Base-by-base conservation (phyloP, 768 basidiomycete genomes). In the Russula ochroleuca region DNA sequence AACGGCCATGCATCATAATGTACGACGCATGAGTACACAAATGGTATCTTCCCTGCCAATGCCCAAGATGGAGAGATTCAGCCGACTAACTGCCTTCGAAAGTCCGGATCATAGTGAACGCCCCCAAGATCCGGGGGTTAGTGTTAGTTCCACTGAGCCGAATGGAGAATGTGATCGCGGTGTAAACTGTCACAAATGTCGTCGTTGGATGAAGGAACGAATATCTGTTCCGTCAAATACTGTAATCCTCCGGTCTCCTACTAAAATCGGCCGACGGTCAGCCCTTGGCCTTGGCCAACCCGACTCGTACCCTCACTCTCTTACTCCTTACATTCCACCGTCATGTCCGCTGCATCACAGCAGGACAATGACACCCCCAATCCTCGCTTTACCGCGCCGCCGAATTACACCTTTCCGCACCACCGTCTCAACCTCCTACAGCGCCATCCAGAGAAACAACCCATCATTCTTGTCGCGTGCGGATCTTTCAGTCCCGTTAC, bases 401-500 rank as follows among this genome's bases (percentile, higher is more conserved):
- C 81, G 49, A 78, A 84, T 69, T 92, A 91, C 70, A 70, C 79
- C 28, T 90, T 92, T 68, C 83, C 86, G 23, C 80, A 80, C 56
- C 81, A 88, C 69, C 86, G 88, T 59, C 83, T 92, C 52, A 71
- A 76, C 62, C 78, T 75, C 38, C 77, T 77, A 56, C 82, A 90
- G 48, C 83, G 79, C 23, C 82, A 88, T 71, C 72, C 85, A 9
- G 77, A 75, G 23, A 92, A 88, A 76, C 86, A 87, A 9, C 96
- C 94, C n/a, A 77, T 97, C 69, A 91, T 94, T 60, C 86, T 97
- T 66, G 93, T 99, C 64, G 97, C 94, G 51, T 99, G 97, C 72
- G 97, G 96, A 33, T 96, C 93, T 60, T 98, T 98, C 84, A 95
- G 92, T 70, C 96, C 96, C 13, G 90, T 97, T 66, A 97, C 95